Conservation (phyloP, 352 stramenopile species). For the Globisporangium uncinulatum region DNA sequence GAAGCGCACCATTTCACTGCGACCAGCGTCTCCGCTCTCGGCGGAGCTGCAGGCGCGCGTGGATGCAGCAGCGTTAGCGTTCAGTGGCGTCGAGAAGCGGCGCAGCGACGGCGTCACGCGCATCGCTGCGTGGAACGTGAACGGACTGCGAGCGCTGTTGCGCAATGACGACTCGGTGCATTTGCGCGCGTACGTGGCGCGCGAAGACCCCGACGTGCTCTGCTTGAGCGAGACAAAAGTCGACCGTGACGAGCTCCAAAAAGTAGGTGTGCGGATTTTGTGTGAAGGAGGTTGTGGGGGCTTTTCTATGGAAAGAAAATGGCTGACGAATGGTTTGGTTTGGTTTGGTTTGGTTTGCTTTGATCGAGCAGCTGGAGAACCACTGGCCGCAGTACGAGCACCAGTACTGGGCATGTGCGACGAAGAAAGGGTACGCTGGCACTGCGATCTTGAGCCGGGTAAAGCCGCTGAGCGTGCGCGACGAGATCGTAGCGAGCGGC, state of each 20-base stretch:
- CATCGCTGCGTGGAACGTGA: conserved; percentile 81
- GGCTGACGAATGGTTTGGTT: background rate
- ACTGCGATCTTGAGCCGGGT: conserved; percentile 71
- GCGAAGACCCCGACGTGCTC: conserved; percentile 76
- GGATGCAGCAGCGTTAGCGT: conserved; percentile 29
- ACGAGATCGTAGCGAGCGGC: conserved; percentile 55
- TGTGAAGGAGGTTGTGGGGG: too few species aligned
- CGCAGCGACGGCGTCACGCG: conserved; percentile 14
- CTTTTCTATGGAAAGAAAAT: background rate
- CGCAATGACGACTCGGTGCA: conserved; percentile 63
- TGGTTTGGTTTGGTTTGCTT: too few species aligned
- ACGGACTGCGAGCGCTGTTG: conserved; percentile 70
- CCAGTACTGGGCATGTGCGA: conserved; percentile 73
- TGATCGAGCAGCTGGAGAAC: conserved; percentile 35
- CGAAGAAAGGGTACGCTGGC: conserved; percentile 76
- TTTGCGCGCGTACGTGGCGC: conserved; percentile 65
- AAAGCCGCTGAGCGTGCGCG: conserved; percentile 62
- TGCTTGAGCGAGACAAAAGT: conserved; percentile 88
- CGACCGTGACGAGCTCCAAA: conserved; percentile 56
- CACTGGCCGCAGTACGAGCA: conserved; percentile 67
- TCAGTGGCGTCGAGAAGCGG: conserved; percentile 39
- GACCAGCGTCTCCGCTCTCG: conserved; percentile 21
- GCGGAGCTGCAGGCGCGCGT: conserved; percentile 39
- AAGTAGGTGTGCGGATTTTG: conserved; percentile 14
- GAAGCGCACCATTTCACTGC: conserved; percentile 15